Percentiles rank a stretch among this genome's conserved stretches.
These are phyloP conservation scores for Phalaenopsis equestris DNA, from an alignment of 106 monocot species.

Conservation along the genomic window DNA sequence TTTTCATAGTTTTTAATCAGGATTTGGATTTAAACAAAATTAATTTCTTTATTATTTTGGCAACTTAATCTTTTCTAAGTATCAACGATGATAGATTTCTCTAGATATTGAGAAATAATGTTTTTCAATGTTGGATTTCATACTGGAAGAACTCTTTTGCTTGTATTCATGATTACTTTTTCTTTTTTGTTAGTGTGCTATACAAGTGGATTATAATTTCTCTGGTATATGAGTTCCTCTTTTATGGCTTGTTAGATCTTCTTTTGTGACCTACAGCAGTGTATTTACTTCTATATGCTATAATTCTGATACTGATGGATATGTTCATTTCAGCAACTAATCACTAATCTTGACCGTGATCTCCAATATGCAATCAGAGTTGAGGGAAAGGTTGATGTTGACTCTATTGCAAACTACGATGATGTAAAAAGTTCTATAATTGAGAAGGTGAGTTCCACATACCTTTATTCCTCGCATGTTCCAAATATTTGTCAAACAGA, in stretches of 20 bases:
- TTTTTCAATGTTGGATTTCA: no score
- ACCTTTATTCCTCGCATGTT: neutral
- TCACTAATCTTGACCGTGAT: conserved; percentile 92
- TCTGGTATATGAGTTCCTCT: neutral
- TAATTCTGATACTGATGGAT: conserved; percentile 5
- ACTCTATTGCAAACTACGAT: conserved; percentile 79
- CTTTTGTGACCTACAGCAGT: neutral
- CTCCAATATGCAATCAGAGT: conserved; percentile 85
- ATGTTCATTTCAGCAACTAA: conserved; percentile 55
- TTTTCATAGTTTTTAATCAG: no score
- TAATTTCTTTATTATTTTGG: no score
- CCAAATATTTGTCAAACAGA: neutral
- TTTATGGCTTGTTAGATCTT: neutral
- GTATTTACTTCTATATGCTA: neutral
- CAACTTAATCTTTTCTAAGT: no score
- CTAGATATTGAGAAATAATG: no score
- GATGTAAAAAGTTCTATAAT: conserved; percentile 87
- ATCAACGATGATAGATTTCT: no score
- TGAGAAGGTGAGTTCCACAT: conserved; percentile 53
- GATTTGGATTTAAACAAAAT: no score
- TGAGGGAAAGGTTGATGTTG: conserved; percentile 84
- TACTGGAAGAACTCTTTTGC: no score
- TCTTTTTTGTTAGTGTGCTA: neutral
- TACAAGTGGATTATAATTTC: neutral
- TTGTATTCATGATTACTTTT: no score